Percentiles rank a stretch among this genome's conserved stretches.
Conservation (phyloP, 164 flowering plant genomes). For the Magnolia sinica region DNA sequence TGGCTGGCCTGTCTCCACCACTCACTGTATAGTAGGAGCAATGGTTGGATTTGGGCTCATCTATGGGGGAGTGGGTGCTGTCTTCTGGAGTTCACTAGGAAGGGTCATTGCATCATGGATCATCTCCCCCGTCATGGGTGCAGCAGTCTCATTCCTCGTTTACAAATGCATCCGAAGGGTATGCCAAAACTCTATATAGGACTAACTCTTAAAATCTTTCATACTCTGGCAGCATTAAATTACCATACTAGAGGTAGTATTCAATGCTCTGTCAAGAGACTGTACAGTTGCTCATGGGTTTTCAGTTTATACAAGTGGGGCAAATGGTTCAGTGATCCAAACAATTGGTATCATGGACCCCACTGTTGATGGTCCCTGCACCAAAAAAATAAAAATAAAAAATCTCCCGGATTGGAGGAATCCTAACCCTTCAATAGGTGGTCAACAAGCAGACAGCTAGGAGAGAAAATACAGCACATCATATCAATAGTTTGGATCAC, state of each 20-base stretch:
- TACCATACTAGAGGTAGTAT: neutral
- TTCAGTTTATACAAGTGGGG: neutral
- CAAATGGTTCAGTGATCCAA: neutral
- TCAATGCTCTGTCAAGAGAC: neutral
- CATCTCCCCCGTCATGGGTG: slow-evolving; percentile 86
- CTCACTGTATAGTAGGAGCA: slow-evolving; percentile 98
- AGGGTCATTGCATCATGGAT: slow-evolving; percentile 95
- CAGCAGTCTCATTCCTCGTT: slow-evolving; percentile 86
- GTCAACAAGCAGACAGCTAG: too few species aligned
- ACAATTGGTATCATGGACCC: neutral
- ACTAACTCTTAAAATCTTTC: neutral
- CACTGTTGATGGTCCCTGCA: neutral
- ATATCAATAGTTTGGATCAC: neutral
- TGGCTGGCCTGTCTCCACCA: slow-evolving; percentile 99
- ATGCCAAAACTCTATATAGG: slow-evolving; percentile 16
- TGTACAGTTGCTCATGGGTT: too few species aligned
- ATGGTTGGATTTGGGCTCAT: slow-evolving; percentile 98
- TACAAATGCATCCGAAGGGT: slow-evolving; percentile 99
- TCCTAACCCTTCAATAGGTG: too few species aligned
- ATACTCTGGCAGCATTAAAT: neutral
- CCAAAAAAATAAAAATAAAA: neutral
- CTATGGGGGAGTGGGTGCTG: slow-evolving; percentile 91
- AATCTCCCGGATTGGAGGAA: too few species aligned
- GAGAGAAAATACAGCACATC: too few species aligned
- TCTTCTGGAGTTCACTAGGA: slow-evolving; percentile 94